Conservation (phyloP, 805 yeast species). For the Wickerhamomyces mucosus region DNA sequence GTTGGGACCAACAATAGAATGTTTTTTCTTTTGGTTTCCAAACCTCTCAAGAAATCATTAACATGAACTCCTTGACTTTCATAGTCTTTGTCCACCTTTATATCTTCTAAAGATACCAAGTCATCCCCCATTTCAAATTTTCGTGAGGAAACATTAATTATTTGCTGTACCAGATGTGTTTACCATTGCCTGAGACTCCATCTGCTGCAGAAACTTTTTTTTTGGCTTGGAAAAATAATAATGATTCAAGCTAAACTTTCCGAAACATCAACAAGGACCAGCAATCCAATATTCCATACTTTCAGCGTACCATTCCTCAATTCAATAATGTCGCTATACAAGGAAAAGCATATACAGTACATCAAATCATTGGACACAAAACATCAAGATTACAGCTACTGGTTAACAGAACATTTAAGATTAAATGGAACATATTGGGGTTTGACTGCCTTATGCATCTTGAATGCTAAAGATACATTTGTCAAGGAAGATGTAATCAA, state of each 20-base stretch:
- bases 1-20: conserved; percentile 42
- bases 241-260: too few relatives aligned
- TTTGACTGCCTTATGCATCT: conserved; percentile 56
- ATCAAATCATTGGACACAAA: conserved; percentile 44
- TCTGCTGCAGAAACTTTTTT: too few relatives aligned
- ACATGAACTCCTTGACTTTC: conserved; percentile 18
- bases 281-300: too few relatives aligned
- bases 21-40: conserved; percentile 21
- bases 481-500: conserved; percentile 50
- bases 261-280: background rate
- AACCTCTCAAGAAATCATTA: conserved; percentile 17
- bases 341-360: conserved; percentile 50
- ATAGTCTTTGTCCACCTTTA: conserved; percentile 18
- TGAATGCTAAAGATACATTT: conserved; percentile 49
- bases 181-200: too few relatives aligned
- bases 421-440: conserved; percentile 97
- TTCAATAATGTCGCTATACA: conserved; percentile 9
- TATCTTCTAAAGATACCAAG: conserved; percentile 12
- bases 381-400: conserved; percentile 61
- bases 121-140: background rate
- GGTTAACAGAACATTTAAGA: conserved; percentile 85
- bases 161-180: too few relatives aligned
- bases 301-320: too few relatives aligned
- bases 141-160: too few relatives aligned
- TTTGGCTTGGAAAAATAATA: too few relatives aligned